Conservation (phyloP, 2,329 filamentous ascomycete species). For the Phialemoniopsis sp. region DNA sequence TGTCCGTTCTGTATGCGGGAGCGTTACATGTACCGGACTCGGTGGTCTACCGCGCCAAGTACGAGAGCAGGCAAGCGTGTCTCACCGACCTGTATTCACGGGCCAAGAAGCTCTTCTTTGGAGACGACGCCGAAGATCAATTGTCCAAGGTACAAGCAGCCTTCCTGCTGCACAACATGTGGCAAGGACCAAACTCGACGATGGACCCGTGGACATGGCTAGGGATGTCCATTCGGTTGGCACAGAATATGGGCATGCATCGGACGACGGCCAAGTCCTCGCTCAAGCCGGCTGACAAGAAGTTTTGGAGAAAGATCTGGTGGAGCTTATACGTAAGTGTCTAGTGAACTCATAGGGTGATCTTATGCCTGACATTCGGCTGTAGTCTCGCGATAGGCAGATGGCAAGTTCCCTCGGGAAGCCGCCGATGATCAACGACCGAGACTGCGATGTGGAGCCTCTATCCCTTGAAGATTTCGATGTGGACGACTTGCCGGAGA, state of each 20-base stretch:
- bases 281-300: neutral
- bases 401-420: slow-evolving; percentile 2
- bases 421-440: slow-evolving; percentile 1
- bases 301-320: slow-evolving; percentile 3
- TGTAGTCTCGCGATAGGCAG: slow-evolving; percentile 1
- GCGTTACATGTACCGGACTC: slow-evolving; percentile 1
- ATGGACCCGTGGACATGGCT: slow-evolving; percentile 4
- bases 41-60: slow-evolving; percentile 2
- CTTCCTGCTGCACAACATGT: slow-evolving; percentile 3
- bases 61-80: slow-evolving; percentile 2
- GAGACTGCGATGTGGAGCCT: slow-evolving; percentile 2
- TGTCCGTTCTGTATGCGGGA: slow-evolving; percentile 2
- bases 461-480: slow-evolving; percentile 1
- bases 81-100: slow-evolving; percentile 1
- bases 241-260: slow-evolving; percentile 5
- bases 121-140: slow-evolving; percentile 2
- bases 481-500: neutral
- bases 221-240: slow-evolving; percentile 1
- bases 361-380: too few relatives aligned
- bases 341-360: neutral
- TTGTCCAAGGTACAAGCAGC: slow-evolving; percentile 1
- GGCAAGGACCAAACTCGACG: slow-evolving; percentile 2
- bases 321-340: slow-evolving; percentile 3
- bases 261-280: slow-evolving; percentile 1
- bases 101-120: slow-evolving; percentile 3